Evolutionary conservation across 768 basidiomycete genomes (phyloP), one percentile per base, ranked within the genome.

Genomic region (Coprinopsis marcescibilis): DNA sequence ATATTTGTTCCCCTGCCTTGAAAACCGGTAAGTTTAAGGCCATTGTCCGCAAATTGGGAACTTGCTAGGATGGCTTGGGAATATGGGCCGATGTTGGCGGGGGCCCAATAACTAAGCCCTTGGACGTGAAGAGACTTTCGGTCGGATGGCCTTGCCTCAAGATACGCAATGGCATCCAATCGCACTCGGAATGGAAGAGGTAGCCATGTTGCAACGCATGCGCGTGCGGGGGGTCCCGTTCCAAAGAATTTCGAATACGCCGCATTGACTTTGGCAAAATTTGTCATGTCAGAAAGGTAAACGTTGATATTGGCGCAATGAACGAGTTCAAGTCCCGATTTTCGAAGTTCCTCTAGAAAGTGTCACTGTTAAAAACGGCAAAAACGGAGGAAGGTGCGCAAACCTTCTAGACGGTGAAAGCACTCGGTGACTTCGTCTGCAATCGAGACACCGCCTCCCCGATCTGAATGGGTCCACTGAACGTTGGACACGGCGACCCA

Each of bases 1-100:
- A 91, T n/a, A 92, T 67, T 4, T 78, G 78, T 43, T 85, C 77
- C 52, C 77, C 80, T 36, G 77, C 81, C 92, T 95, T 55, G 6
- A 39, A 2, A 39, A 30, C 43, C 49, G 21, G 24, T 48, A 12
- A 56, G 36, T 24, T 27, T 12, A 12, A n/a, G n/a, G 37, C 38
- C 2, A 45, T 14, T 17, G 8, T 10, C 14, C 17, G 13, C 33
- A 27, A 38, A 8, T 21, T 30, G 34, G 52, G 41, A 34, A 44
- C 39, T 42, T 66, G 94, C 95, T 43, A 74, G 71, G 53, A 97
- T 78, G 1, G 91, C 87, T 65, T 99, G 96, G 3, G 92, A 96
- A 64, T 99, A 99, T 3, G 96, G 96, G 0, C 96, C 96, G 45
- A 99, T 98, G 61, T 98, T 99, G 8, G 96, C 96, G 11, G 96